These are phyloP conservation scores for Daldinia childiae DNA, from an alignment of 495 filamentous ascomycete species.

Conservation along the genomic window DNA sequence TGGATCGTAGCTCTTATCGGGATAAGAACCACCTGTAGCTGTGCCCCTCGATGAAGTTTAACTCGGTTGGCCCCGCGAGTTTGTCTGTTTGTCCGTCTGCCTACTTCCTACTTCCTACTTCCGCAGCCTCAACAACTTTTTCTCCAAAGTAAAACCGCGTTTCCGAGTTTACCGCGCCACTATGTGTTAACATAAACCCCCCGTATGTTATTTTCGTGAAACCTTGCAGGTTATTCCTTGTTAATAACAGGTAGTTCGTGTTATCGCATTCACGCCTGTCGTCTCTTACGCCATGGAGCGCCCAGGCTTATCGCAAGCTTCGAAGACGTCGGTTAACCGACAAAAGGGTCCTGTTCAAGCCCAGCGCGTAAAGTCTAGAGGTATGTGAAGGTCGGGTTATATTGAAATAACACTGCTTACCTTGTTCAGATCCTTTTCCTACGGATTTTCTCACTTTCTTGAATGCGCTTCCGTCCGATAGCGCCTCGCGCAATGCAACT, in stretches of 20 bases:
- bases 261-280: background rate
- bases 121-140: background rate
- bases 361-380: background rate
- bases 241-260: background rate
- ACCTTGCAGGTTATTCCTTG: background rate
- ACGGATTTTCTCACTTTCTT: slow-evolving; percentile 32
- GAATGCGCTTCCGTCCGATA: slow-evolving; percentile 6
- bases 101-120: background rate
- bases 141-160: background rate
- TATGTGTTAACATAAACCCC: background rate
- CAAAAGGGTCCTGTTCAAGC: slow-evolving; percentile 1
- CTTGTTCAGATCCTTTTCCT: slow-evolving; percentile 38
- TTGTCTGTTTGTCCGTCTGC: background rate
- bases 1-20: slow-evolving; percentile 9
- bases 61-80: background rate
- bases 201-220: background rate
- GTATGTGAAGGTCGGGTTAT: background rate
- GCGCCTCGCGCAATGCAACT: background rate
- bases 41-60: slow-evolving; percentile 6
- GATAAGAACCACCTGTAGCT: background rate
- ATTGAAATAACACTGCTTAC: slow-evolving; percentile 5
- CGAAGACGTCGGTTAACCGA: background rate
- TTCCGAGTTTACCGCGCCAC: background rate
- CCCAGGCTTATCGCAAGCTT: background rate
- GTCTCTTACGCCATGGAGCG: slow-evolving; percentile 13